These are phyloP conservation scores for Chlorella variabilis DNA, from an alignment of 163 green algal genomes.

Conservation along the genomic window DNA sequence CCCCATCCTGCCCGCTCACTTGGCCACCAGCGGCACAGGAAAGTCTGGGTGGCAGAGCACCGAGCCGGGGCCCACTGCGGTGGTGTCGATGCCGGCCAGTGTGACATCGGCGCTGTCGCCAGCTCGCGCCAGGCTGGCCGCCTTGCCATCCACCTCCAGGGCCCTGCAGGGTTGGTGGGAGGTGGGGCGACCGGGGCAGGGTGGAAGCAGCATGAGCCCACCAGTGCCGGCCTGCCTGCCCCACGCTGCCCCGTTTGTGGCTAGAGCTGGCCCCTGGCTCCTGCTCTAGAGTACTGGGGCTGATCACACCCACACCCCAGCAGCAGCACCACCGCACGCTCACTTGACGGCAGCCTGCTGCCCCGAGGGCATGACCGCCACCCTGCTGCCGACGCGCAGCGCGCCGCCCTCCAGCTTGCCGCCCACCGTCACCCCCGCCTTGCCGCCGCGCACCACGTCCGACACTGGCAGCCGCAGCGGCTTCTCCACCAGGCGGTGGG, in stretches of 20 bases:
- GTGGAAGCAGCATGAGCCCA: background rate
- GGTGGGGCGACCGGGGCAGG: background rate
- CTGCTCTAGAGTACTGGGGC: too few species aligned
- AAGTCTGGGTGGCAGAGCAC: slow-evolving; percentile 88
- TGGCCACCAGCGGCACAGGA: slow-evolving; percentile 69
- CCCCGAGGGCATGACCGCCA: slow-evolving; percentile 79
- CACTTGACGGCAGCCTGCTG: slow-evolving; percentile 64
- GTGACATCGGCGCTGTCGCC: slow-evolving; percentile 83
- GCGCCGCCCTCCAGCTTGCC: slow-evolving; percentile 88
- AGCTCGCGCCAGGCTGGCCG: slow-evolving; percentile 66
- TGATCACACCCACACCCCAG: too few species aligned
- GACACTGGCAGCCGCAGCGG: slow-evolving; percentile 86
- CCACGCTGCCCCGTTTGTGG: too few species aligned
- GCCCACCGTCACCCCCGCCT: slow-evolving; percentile 52
- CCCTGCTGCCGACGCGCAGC: slow-evolving; percentile 59
- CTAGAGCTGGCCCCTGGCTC: too few species aligned
- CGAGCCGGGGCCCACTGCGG: slow-evolving; percentile 32
- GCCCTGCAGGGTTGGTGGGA: background rate
- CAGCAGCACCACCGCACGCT: too few species aligned
- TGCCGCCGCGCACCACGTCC: slow-evolving; percentile 65
- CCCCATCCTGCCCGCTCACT: slow-evolving; percentile 35
- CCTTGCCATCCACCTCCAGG: slow-evolving; percentile 63
- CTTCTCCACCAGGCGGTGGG: slow-evolving; percentile 52
- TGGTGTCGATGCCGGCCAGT: slow-evolving; percentile 58
- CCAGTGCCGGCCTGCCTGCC: too few species aligned